phyloP scores from a whole-genome alignment of 495 filamentous ascomycete species.

The Aspergillus wentii region DNA sequence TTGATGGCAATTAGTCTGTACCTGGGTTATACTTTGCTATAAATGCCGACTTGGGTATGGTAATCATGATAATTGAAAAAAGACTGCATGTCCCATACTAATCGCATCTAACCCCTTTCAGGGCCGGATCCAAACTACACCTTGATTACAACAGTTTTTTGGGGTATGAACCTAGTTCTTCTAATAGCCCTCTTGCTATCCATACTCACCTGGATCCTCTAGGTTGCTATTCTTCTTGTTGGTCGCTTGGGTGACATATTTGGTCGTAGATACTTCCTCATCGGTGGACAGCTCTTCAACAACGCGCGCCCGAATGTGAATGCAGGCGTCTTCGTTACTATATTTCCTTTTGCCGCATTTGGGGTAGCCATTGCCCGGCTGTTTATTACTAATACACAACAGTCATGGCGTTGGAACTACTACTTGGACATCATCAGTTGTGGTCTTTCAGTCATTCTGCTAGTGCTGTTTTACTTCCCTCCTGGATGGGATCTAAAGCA shows the following conservation, averaged over 20 bases:
- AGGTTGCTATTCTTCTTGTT: conserved; percentile 32
- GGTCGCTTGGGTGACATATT: conserved; percentile 51
- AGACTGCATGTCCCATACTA: background rate
- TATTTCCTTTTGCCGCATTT: conserved; percentile 34
- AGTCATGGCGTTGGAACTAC: conserved; percentile 41
- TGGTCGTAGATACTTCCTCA: conserved; percentile 47
- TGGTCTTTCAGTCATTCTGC: conserved; percentile 27
- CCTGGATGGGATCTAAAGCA: conserved; percentile 29
- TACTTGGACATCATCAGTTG: conserved; percentile 39
- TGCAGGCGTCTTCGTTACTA: conserved; percentile 30
- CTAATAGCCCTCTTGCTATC: no score
- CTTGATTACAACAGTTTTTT: conserved; percentile 2
- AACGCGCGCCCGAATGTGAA: conserved; percentile 31
- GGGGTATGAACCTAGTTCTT: no score
- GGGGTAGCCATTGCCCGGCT: conserved; percentile 35
- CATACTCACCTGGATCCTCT: no score
- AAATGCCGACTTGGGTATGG: conserved; percentile 1
- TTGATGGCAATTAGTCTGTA: conserved; percentile 20
- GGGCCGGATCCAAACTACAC: conserved; percentile 3
- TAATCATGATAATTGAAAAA: background rate
- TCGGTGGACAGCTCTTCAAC: conserved; percentile 36
- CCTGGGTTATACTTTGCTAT: conserved; percentile 16
- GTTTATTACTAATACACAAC: conserved; percentile 27
- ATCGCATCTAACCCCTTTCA: background rate
- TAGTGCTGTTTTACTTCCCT: conserved; percentile 33